A percentile compares a stretch with the other conserved stretches of the same genome.
phyloP scores from a whole-genome alignment of 768 basidiomycete genomes.

The Collybia mongolica region DNA sequence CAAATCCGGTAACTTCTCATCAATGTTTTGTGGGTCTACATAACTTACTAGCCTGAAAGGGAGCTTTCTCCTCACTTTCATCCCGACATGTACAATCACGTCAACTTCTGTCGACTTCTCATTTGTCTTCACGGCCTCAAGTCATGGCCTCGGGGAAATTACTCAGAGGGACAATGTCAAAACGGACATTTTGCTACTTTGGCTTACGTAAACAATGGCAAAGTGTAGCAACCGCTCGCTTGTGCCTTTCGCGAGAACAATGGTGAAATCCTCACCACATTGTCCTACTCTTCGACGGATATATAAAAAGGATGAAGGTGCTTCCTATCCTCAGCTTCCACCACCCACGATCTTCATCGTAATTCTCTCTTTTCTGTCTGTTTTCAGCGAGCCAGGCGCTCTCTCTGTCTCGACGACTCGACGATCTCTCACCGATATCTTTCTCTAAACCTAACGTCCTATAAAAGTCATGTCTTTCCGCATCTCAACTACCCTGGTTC shows the following conservation, averaged over 20 bases:
- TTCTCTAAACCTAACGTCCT: background rate
- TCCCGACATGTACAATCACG: no score
- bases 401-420: conserved; percentile 15
- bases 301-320: background rate
- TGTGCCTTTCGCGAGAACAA: background rate
- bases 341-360: background rate
- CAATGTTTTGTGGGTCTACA: no score
- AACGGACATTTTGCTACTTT: background rate
- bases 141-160: no score
- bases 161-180: background rate
- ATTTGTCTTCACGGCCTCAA: no score
- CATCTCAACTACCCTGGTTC: conserved; percentile 6
- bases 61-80: no score
- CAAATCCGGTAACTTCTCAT: no score
- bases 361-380: background rate
- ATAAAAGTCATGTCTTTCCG: conserved; percentile 7
- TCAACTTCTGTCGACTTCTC: no score
- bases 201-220: background rate
- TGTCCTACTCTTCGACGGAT: background rate
- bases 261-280: background rate
- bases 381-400: conserved; percentile 19
- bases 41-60: no score
- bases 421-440: conserved; percentile 9
- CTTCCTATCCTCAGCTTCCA: background rate
- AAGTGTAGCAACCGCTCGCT: background rate